These are phyloP conservation scores for Diaporthe citriasiana DNA, from an alignment of 2,329 filamentous ascomycete species.

Conservation along the genomic window DNA sequence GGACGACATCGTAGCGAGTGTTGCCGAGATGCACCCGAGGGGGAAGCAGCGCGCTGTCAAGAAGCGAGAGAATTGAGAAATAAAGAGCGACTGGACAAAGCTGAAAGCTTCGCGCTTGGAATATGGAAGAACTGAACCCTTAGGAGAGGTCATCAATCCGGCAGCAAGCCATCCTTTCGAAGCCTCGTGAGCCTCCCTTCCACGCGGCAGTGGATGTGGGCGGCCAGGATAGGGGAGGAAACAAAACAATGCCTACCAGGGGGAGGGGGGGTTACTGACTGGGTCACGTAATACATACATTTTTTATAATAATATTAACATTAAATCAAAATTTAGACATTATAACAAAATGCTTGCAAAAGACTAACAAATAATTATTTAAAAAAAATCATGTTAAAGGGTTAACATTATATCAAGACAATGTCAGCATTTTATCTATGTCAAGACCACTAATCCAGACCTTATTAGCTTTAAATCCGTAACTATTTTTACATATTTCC, in stretches of 20 bases:
- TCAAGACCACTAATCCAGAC: too few species aligned
- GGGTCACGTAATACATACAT: too few species aligned
- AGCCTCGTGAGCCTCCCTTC: slow-evolving; percentile 10
- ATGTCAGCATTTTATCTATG: too few species aligned
- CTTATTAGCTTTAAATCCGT: too few species aligned
- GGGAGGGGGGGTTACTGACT: too few species aligned
- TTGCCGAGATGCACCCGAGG: background rate
- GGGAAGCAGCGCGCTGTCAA: background rate
- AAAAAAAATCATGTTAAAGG: too few species aligned
- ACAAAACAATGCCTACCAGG: slow-evolving; percentile 11
- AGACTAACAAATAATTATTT: too few species aligned
- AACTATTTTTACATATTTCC: too few species aligned
- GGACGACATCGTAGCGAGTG: slow-evolving; percentile 44
- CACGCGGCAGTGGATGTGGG: slow-evolving; percentile 18
- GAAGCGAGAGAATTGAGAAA: background rate
- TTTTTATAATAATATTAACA: too few species aligned
- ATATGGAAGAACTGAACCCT: background rate
- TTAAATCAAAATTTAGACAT: too few species aligned
- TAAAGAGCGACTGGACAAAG: background rate
- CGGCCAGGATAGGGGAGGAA: slow-evolving; percentile 9
- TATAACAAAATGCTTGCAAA: too few species aligned
- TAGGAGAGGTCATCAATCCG: background rate
- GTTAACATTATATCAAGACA: too few species aligned
- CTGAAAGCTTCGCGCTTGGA: background rate
- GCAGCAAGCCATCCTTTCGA: background rate